Conservation (phyloP, 192 early-diverging fungal genomes). For the Coemansia sp. region DNA sequence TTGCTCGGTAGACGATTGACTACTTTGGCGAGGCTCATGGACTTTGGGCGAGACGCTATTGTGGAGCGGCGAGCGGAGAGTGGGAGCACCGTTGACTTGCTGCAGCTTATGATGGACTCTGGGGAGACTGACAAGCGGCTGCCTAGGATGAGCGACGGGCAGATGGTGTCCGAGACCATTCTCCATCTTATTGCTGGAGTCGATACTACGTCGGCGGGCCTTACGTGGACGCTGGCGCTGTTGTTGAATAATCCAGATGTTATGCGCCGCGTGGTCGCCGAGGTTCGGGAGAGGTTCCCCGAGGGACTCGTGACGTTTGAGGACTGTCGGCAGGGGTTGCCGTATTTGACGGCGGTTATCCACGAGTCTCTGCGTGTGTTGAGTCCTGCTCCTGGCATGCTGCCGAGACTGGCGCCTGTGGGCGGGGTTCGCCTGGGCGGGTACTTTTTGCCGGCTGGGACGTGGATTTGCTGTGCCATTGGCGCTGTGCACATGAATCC, state of each 20-base stretch:
- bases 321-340: constrained; percentile 22
- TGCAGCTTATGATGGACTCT: constrained; percentile 41
- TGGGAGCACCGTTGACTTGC: constrained; percentile 6
- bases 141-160: constrained; percentile 18
- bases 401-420: constrained; percentile 32
- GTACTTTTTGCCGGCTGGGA: constrained; percentile 44
- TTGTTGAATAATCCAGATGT: constrained; percentile 44
- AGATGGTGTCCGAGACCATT: constrained; percentile 43
- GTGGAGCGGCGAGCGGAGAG: constrained; percentile 4
- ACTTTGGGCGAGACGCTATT: constrained; percentile 27
- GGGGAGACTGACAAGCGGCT: background rate
- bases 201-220: constrained; percentile 45
- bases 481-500: constrained; percentile 38
- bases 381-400: constrained; percentile 38
- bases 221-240: constrained; percentile 46
- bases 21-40: constrained; percentile 10
- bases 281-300: constrained; percentile 38
- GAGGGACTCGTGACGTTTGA: constrained; percentile 10
- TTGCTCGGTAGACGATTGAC: constrained; percentile 10
- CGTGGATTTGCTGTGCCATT: constrained; percentile 40
- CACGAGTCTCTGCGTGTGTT: constrained; percentile 47
- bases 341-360: constrained; percentile 48
- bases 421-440: constrained; percentile 37
- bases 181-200: constrained; percentile 50
- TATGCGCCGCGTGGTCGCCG: constrained; percentile 11